Evolutionary conservation across 257 asterid genomes (phyloP).

Genomic region (Asclepias syriaca): DNA sequence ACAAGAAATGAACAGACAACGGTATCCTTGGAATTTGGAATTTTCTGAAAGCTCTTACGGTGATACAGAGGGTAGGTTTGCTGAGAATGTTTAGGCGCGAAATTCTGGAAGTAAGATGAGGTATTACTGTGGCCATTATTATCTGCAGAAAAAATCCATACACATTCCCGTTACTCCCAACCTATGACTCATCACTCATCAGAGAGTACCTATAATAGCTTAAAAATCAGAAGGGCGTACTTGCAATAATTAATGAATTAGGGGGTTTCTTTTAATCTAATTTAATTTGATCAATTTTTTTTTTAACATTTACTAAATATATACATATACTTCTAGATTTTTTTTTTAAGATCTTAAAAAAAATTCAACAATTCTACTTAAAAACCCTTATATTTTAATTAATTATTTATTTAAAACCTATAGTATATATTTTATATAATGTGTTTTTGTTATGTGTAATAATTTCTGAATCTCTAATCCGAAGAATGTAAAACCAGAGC

Average conservation of each 20-base stretch:
- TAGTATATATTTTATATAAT: too few species aligned
- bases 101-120: slow-evolving; percentile 17
- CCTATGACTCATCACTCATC: not conserved
- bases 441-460: too few species aligned
- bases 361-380: too few species aligned
- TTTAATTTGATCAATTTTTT: too few species aligned
- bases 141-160: not conserved
- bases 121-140: slow-evolving; percentile 1
- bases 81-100: slow-evolving; percentile 17
- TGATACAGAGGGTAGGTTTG: not conserved
- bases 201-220: not conserved
- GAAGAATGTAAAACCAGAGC: too few species aligned
- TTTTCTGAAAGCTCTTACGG: not conserved
- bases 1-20: not conserved
- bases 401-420: too few species aligned
- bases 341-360: too few species aligned
- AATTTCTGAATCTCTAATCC: too few species aligned
- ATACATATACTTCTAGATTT: too few species aligned
- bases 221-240: not conserved
- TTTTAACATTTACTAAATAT: too few species aligned
- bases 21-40: not conserved
- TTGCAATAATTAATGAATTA: not conserved
- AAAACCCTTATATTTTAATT: too few species aligned
- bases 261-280: not conserved
- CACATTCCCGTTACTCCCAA: not conserved